Evolutionary conservation across 2,329 filamentous ascomycete genomes (phyloP), one percentile per base, ranked within the genome.

Genomic region (Huntiella bhutanensis): DNA sequence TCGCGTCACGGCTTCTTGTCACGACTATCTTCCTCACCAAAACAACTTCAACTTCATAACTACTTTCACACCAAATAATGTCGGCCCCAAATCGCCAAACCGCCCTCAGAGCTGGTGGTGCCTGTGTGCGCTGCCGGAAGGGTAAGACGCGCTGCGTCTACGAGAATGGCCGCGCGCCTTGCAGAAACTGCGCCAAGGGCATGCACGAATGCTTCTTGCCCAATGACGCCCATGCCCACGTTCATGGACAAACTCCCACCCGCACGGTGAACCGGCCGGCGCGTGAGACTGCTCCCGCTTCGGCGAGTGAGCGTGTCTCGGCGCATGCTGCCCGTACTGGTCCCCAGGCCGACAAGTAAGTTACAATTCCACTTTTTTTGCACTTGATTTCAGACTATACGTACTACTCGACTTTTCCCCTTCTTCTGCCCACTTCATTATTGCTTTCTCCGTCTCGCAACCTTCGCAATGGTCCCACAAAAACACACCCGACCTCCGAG

Each of bases 141-240:
- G 72, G 72, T 61, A 76, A 76, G 60, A 76, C 72, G 45, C 75
- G 75, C 55, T 76, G 72, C 52, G 71, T 75, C 54, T 76, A 76
- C 61, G 72, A 75, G 52, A 75, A 73, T 54, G 71, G 71, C 44
- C 65, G 70, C 56, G 69, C 71, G n/a, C 72, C 72, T 10, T 76
- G 72, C 63, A 72, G 73, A 57, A 76, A 76, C 60, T 76, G 72
- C 60, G 69, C 70, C 41, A 76, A 76, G 59, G 72, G 72, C 50
- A 70, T 75, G 69, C 72, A 76, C 58, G 71, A 75, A 48, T 76
- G 72, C 61, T 76, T 75, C 57, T 61, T 76, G 15, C 72, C 72
- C 35, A 75, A 71, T 28, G 72, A 75, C 60, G 71, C 66, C 51
- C 69, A 73, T 64, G 67, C 68, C 52, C 71, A 75, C 57, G 68